phyloP scores from a whole-genome alignment of 345 rosid species.

The Linum tenue region DNA sequence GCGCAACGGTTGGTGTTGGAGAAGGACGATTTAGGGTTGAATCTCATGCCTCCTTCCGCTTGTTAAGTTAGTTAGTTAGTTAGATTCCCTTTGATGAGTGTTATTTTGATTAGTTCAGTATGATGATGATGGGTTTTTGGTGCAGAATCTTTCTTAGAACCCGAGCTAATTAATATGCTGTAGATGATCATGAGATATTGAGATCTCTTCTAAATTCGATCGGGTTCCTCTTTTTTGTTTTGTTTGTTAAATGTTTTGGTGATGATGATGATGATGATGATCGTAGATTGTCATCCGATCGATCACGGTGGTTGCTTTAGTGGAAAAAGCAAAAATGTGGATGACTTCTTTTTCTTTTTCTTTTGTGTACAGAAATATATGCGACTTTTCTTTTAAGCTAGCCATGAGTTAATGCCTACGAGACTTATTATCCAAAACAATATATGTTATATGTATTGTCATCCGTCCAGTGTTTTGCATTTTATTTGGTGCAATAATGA shows the following conservation, averaged over 20 bases:
- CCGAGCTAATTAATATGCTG: background rate
- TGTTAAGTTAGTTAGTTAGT: slow-evolving; percentile 18
- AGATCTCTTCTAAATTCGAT: background rate
- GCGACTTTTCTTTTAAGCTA: slow-evolving; percentile 30
- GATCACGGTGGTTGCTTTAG: too few relatives aligned
- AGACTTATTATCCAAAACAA: too few relatives aligned
- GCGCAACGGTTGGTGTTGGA: slow-evolving; percentile 46
- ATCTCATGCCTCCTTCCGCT: slow-evolving; percentile 71
- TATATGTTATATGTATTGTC: too few relatives aligned
- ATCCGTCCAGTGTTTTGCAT: too few relatives aligned
- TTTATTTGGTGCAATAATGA: too few relatives aligned
- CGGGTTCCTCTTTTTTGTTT: background rate
- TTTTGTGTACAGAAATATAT: slow-evolving; percentile 31
- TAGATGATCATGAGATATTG: background rate
- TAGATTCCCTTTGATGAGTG: too few relatives aligned
- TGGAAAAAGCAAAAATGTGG: too few relatives aligned
- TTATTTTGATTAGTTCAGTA: too few relatives aligned
- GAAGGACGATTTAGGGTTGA: slow-evolving; percentile 72
- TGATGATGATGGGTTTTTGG: slow-evolving; percentile 7
- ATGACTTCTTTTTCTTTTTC: background rate
- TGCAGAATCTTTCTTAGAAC: too few relatives aligned
- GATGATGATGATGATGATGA: slow-evolving; percentile 20
- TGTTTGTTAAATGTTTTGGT: slow-evolving; percentile 6
- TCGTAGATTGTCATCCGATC: background rate
- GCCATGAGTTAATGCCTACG: too few relatives aligned